phyloP scores from a whole-genome alignment of 345 rosid species.

The Aethionema arabicum region DNA sequence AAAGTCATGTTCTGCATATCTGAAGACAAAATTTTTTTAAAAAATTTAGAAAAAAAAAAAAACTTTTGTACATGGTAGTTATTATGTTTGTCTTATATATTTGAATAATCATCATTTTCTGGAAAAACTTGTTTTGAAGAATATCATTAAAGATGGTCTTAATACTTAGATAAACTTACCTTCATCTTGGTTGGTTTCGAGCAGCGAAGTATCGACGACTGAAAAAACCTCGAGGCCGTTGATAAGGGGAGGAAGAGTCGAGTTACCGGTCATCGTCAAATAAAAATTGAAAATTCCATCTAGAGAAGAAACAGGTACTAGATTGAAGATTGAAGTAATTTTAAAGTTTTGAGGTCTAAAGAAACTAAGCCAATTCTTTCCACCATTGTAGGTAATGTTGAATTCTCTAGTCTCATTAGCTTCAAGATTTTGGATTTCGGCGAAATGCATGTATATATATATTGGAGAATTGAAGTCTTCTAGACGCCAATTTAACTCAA shows the following conservation, averaged over 20 bases:
- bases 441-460: conserved; percentile 49
- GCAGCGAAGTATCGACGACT: conserved; percentile 20
- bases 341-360: conserved; percentile 34
- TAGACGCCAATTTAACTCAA: conserved; percentile 7
- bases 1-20: too few species aligned
- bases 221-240: conserved; percentile 41
- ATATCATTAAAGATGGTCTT: too few species aligned
- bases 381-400: conserved; percentile 36
- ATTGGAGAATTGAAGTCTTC: neutral
- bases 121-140: too few species aligned
- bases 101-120: too few species aligned
- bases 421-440: conserved; percentile 35
- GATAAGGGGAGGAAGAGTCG: conserved; percentile 44
- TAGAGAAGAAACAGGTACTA: conserved; percentile 21
- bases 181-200: conserved; percentile 37
- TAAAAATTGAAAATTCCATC: conserved; percentile 25
- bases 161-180: conserved; percentile 19
- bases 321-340: conserved; percentile 32
- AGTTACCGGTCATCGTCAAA: conserved; percentile 24
- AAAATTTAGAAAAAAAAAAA: too few species aligned
- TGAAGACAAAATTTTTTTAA: too few species aligned
- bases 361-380: conserved; percentile 17
- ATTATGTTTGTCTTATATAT: too few species aligned
- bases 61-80: too few species aligned
- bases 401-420: conserved; percentile 37